Evolutionary conservation across 2,329 filamentous ascomycete species (phyloP).

Genomic region (Trichoderma oligosporum): DNA sequence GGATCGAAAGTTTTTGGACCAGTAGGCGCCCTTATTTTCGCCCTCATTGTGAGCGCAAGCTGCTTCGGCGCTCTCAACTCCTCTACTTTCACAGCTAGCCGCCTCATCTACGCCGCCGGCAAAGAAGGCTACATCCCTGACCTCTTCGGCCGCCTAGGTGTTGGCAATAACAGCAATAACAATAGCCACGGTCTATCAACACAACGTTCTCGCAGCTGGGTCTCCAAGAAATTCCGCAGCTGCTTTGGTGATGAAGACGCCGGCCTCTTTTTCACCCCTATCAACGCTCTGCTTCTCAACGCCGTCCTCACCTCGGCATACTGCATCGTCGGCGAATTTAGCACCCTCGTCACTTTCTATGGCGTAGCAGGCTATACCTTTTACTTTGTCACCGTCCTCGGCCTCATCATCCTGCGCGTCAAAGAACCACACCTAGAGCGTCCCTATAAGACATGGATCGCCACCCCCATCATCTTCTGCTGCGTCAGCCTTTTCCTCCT

Average conservation of each 20-base stretch:
- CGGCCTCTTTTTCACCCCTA: constrained; percentile 88
- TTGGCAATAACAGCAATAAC: constrained; percentile 44
- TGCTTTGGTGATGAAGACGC: constrained; percentile 71
- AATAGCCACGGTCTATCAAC: constrained; percentile 39
- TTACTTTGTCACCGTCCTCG: constrained; percentile 93
- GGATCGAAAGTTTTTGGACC: constrained; percentile 85
- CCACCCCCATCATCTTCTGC: constrained; percentile 95
- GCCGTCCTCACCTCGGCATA: constrained; percentile 68
- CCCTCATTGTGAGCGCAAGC: constrained; percentile 82
- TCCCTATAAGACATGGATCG: constrained; percentile 95
- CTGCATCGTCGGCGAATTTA: constrained; percentile 82
- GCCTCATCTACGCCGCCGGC: constrained; percentile 87
- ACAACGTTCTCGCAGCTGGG: constrained; percentile 51
- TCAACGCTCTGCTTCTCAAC: constrained; percentile 86
- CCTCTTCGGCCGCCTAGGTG: constrained; percentile 77
- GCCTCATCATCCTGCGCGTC: constrained; percentile 84
- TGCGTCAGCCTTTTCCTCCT: constrained; percentile 93
- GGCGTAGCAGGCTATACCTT: constrained; percentile 96
- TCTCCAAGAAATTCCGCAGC: constrained; percentile 55
- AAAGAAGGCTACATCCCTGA: constrained; percentile 91
- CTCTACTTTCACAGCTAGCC: constrained; percentile 86
- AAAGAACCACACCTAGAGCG: constrained; percentile 82
- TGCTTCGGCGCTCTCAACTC: constrained; percentile 96
- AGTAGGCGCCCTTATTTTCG: constrained; percentile 75
- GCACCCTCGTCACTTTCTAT: constrained; percentile 91